phyloP scores from a whole-genome alignment of 305 asterid species.

The Ilex paraguariensis region DNA sequence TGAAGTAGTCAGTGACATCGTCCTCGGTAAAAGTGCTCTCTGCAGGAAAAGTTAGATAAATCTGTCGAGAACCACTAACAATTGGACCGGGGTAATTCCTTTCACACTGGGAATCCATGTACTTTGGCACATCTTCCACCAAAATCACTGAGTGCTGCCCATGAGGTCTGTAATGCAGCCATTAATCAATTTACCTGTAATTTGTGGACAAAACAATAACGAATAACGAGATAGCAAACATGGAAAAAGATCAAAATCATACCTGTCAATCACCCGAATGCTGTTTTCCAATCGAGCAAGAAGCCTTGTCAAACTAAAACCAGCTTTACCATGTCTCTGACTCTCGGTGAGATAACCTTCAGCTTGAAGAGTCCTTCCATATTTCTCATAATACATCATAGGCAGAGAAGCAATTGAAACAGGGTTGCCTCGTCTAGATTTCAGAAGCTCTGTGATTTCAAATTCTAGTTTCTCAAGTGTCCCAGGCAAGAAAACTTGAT shows the following conservation, averaged over 20 bases:
- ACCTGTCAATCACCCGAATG: constrained; percentile 72
- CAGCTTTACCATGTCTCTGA: constrained; percentile 1
- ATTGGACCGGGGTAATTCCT: constrained; percentile 74
- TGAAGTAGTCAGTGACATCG: constrained; percentile 68
- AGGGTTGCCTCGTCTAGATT: constrained; percentile 57
- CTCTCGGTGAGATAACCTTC: not conserved
- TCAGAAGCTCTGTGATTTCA: constrained; percentile 69
- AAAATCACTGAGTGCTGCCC: constrained; percentile 86
- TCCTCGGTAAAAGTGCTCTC: constrained; percentile 83
- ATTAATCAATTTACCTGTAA: not conserved
- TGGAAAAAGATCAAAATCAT: not conserved
- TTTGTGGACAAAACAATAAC: not conserved
- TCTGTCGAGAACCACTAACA: constrained; percentile 65
- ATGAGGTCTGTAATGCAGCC: constrained; percentile 59
- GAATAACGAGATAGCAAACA: not conserved
- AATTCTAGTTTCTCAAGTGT: constrained; percentile 61
- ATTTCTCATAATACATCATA: constrained; percentile 4
- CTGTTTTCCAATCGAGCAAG: constrained; percentile 71
- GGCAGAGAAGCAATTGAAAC: constrained; percentile 89
- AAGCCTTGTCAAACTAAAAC: constrained; percentile 80
- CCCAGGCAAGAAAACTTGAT: constrained; percentile 48
- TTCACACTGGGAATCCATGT: constrained; percentile 44
- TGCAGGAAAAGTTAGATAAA: constrained; percentile 88
- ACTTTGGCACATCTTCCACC: constrained; percentile 66
- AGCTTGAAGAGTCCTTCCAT: constrained; percentile 1